Evolutionary conservation across 345 rosid species (phyloP).

Genomic region (Orychophragmus violaceus): DNA sequence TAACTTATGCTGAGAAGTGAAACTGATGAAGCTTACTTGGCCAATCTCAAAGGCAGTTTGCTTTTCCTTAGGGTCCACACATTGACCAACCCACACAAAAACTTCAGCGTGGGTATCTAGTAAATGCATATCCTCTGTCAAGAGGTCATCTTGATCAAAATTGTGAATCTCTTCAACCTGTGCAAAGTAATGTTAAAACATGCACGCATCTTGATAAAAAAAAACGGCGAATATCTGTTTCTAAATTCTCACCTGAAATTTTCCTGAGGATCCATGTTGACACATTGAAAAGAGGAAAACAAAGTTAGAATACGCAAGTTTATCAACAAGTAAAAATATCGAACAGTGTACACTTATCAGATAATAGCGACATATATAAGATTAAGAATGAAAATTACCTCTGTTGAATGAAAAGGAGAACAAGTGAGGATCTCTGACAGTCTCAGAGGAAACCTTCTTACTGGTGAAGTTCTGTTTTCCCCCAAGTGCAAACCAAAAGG

Average conservation of each 20-base stretch:
- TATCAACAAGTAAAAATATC: slow-evolving; percentile 10
- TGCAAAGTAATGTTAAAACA: slow-evolving; percentile 26
- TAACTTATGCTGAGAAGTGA: too few relatives aligned
- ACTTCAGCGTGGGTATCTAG: slow-evolving; percentile 95
- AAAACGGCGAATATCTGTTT: slow-evolving; percentile 7
- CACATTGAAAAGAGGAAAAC: slow-evolving; percentile 23
- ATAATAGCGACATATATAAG: too few relatives aligned
- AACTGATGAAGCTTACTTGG: slow-evolving; percentile 53
- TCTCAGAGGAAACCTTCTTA: slow-evolving; percentile 58
- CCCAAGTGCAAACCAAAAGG: slow-evolving; percentile 97
- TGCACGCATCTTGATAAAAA: slow-evolving; percentile 6
- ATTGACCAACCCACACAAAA: slow-evolving; percentile 97
- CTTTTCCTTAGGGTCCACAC: slow-evolving; percentile 76
- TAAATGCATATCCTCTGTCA: slow-evolving; percentile 87
- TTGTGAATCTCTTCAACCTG: slow-evolving; percentile 96
- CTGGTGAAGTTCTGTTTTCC: slow-evolving; percentile 89
- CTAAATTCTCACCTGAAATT: slow-evolving; percentile 74
- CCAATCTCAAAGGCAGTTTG: slow-evolving; percentile 86
- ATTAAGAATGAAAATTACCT: too few relatives aligned
- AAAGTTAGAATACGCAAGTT: slow-evolving; percentile 8
- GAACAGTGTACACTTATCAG: too few relatives aligned
- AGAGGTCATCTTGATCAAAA: slow-evolving; percentile 88
- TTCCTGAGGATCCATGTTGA: slow-evolving; percentile 50
- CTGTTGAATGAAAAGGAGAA: slow-evolving; percentile 58
- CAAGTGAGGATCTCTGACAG: slow-evolving; percentile 81